Conservation (phyloP, 179 eudicot genomes). For the Silene noctiflora region DNA sequence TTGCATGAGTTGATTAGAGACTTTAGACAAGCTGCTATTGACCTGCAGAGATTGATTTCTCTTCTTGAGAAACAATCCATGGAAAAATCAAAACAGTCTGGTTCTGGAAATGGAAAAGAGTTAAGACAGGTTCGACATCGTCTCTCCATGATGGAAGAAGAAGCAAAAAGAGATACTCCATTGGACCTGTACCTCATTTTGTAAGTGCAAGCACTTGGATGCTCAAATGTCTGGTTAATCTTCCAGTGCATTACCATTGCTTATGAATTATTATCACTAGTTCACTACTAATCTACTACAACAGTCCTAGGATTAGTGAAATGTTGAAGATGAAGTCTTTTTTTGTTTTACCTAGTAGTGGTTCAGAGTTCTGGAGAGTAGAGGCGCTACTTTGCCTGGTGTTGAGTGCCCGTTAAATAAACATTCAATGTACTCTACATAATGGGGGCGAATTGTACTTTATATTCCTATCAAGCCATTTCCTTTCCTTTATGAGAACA, state of each 20-base stretch:
- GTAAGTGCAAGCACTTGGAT: conserved; percentile 41
- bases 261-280: background rate
- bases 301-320: conserved; percentile 3
- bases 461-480: background rate
- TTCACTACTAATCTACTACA: background rate
- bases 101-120: conserved; percentile 55
- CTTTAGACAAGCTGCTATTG: conserved; percentile 69
- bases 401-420: background rate
- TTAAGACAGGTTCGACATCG: conserved; percentile 57
- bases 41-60: conserved; percentile 58
- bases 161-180: conserved; percentile 56
- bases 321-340: background rate
- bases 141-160: conserved; percentile 59
- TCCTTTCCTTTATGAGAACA: background rate
- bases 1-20: conserved; percentile 88
- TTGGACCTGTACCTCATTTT: conserved; percentile 69
- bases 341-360: background rate
- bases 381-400: background rate
- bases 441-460: background rate
- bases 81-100: conserved; percentile 46
- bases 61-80: conserved; percentile 58
- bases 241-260: background rate
- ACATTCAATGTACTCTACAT: background rate
- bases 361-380: background rate
- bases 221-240: background rate